These are phyloP conservation scores for Puccinia brachypodii DNA, from an alignment of 1,284 basidiomycete species.

Conservation along the genomic window DNA sequence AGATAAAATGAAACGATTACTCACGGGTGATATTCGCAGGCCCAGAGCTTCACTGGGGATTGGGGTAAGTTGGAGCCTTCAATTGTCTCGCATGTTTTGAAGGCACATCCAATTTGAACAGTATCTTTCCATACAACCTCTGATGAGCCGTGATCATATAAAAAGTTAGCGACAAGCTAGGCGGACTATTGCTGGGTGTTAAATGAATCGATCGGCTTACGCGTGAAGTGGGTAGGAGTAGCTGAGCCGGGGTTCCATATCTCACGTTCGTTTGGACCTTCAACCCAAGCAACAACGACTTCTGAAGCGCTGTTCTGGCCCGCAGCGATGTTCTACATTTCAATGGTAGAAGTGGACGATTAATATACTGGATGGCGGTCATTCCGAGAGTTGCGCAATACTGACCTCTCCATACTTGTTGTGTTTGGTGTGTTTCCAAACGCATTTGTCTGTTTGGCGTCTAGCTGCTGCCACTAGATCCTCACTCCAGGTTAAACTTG, in stretches of 20 bases:
- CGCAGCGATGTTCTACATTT: constrained; percentile 43
- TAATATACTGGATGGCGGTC: neutral
- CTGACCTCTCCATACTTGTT: constrained; percentile 39
- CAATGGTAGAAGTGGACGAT: neutral
- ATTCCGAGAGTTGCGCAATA: neutral
- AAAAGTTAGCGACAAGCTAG: neutral
- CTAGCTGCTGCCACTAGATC: constrained; percentile 23
- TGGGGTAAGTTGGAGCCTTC: constrained; percentile 35
- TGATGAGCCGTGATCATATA: neutral
- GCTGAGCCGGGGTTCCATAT: neutral
- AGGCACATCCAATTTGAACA: constrained; percentile 29
- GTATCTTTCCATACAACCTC: constrained; percentile 48
- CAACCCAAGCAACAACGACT: constrained; percentile 34
- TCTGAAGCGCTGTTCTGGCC: constrained; percentile 30
- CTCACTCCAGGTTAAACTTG: constrained; percentile 29
- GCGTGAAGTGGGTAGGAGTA: constrained; percentile 24
- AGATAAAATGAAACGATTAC: neutral
- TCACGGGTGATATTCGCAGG: constrained; percentile 45
- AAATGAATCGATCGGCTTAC: neutral
- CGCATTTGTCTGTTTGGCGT: constrained; percentile 15
- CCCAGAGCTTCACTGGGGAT: constrained; percentile 45
- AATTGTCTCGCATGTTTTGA: constrained; percentile 22
- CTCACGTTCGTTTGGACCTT: constrained; percentile 35
- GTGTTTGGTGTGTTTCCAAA: constrained; percentile 38
- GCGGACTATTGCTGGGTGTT: neutral